Evolutionary conservation across 148 eudicot genomes (phyloP).

Genomic region (Dysphania ambrosioides): DNA sequence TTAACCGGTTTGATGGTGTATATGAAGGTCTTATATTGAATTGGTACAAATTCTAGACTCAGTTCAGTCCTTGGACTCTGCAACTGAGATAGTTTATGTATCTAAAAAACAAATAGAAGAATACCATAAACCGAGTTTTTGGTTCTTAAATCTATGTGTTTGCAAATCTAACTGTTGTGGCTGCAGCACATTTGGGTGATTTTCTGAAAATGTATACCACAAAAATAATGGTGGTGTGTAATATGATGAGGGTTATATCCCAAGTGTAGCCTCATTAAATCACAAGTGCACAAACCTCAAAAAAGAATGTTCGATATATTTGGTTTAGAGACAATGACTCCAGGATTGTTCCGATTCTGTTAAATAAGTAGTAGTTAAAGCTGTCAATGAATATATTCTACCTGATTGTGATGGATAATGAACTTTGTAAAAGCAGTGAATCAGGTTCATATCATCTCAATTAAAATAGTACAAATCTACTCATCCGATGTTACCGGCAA

Average conservation of each 20-base stretch:
- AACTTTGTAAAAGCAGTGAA: slow-evolving; percentile 16
- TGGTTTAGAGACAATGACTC: background rate
- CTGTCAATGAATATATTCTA: slow-evolving; percentile 17
- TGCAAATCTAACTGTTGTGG: background rate
- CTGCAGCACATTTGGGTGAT: background rate
- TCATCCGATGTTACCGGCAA: background rate
- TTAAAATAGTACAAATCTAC: too few species aligned
- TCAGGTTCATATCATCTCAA: background rate
- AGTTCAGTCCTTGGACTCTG: background rate
- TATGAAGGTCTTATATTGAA: slow-evolving; percentile 10
- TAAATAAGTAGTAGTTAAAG: background rate
- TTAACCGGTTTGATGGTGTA: slow-evolving; percentile 13
- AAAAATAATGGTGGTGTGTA: background rate
- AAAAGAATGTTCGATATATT: background rate
- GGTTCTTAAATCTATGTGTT: background rate
- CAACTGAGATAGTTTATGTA: background rate
- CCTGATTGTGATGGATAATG: background rate
- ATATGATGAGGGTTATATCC: background rate
- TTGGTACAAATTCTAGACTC: slow-evolving; percentile 8
- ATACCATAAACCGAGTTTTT: background rate
- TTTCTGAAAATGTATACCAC: background rate
- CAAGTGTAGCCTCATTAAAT: background rate
- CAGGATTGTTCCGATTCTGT: background rate
- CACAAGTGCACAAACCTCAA: background rate
- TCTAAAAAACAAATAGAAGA: background rate